phyloP scores from a whole-genome alignment of 768 basidiomycete genomes.

The Boletales sp. region DNA sequence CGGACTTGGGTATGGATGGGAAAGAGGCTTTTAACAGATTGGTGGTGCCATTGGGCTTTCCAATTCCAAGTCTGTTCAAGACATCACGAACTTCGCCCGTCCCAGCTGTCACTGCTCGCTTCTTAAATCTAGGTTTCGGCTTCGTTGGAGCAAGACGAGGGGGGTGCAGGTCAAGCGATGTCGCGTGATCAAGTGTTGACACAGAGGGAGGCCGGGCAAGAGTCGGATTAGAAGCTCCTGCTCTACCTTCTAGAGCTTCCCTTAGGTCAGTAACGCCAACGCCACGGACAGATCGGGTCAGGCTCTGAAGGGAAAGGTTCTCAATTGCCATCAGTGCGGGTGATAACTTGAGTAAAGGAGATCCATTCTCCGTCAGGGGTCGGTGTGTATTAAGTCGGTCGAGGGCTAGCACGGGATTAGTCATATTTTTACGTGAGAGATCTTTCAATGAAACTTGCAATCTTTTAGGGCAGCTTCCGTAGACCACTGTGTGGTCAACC shows the following conservation, averaged over 20 bases:
- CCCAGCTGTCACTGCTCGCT: conserved; percentile 45
- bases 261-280: conserved; percentile 87
- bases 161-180: conserved; percentile 42
- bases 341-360: conserved; percentile 75
- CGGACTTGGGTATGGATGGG: conserved; percentile 47
- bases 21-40: conserved; percentile 72
- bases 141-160: conserved; percentile 44
- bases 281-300: conserved; percentile 72
- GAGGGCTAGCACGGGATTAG: conserved; percentile 38
- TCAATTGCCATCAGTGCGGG: conserved; percentile 89
- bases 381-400: conserved; percentile 55
- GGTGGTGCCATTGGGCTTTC: conserved; percentile 58
- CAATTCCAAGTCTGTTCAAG: conserved; percentile 78
- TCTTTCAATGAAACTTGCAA: conserved; percentile 47
- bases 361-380: conserved; percentile 63
- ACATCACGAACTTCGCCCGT: conserved; percentile 78
- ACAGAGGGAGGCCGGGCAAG: conserved; percentile 67
- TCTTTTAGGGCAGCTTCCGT: conserved; percentile 70
- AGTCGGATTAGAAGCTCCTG: conserved; percentile 76
- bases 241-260: conserved; percentile 84
- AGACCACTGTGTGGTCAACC: conserved; percentile 64
- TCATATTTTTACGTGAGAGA: conserved; percentile 9
- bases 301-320: conserved; percentile 82
- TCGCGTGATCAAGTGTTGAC: conserved; percentile 70
- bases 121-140: conserved; percentile 55